Evolutionary conservation across 176 grass and related monocot genomes (phyloP).

Genomic region (Bromus sterilis): DNA sequence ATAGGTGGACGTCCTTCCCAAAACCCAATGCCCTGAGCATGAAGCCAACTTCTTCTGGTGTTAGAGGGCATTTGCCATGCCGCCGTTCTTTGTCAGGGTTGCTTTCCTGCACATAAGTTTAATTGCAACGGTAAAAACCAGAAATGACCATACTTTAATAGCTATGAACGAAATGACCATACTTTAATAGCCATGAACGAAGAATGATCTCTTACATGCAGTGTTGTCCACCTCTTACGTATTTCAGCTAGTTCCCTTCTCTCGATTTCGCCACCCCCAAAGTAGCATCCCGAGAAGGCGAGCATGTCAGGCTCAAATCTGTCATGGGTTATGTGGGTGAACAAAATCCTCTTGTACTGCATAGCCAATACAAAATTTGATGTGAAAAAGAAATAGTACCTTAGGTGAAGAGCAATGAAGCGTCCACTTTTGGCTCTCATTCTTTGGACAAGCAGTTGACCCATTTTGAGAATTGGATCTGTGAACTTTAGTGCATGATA

Average conservation of each 20-base stretch:
- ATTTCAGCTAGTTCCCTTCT: conserved; percentile 73
- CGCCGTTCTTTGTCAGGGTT: conserved; percentile 76
- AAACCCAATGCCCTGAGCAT: conserved; percentile 90
- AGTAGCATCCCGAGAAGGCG: conserved; percentile 98
- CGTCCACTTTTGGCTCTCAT: conserved; percentile 49
- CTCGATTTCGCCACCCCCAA: conserved; percentile 87
- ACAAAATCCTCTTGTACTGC: neutral
- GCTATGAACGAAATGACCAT: conserved; percentile 1
- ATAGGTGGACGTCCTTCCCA: conserved; percentile 69
- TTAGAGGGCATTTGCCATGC: conserved; percentile 87
- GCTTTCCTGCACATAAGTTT: conserved; percentile 42
- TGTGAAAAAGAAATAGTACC: conserved; percentile 21
- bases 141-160: neutral
- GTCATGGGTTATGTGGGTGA: neutral
- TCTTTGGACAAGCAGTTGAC: conserved; percentile 58
- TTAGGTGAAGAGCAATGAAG: conserved; percentile 88
- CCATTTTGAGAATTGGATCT: conserved; percentile 71
- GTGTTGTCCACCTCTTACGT: conserved; percentile 83
- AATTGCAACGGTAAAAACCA: neutral
- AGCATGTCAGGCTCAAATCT: conserved; percentile 99
- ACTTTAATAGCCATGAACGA: neutral
- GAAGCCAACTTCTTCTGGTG: conserved; percentile 81
- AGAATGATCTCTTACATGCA: conserved; percentile 65
- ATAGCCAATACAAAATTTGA: neutral
- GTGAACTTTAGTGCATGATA: conserved; percentile 84